These are phyloP conservation scores for Rhipidocladum racemiflorum DNA, from an alignment of 176 grass and related monocot species.

Conservation along the genomic window DNA sequence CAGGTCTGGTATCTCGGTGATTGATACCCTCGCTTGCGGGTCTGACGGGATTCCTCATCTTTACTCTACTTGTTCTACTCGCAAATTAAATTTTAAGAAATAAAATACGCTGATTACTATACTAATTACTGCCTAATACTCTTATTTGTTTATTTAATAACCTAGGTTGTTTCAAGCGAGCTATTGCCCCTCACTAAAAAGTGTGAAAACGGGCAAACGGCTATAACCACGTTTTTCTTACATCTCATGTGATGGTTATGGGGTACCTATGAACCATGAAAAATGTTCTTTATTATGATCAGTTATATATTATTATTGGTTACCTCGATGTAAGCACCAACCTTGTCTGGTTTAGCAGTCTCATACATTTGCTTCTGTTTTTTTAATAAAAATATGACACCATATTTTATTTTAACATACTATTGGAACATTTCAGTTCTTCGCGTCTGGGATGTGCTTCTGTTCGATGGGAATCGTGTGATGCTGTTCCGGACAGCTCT, in stretches of 20 bases:
- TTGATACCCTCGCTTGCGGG: too few relatives aligned
- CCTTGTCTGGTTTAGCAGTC: slow-evolving; percentile 6
- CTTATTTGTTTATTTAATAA: too few relatives aligned
- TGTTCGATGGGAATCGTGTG: slow-evolving; percentile 88
- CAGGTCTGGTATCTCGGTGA: too few relatives aligned
- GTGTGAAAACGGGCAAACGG: not conserved
- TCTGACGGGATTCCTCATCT: too few relatives aligned
- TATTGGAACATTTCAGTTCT: slow-evolving; percentile 75
- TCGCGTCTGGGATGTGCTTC: slow-evolving; percentile 92
- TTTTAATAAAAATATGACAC: not conserved
- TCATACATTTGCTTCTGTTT: not conserved
- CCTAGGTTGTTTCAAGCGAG: too few relatives aligned
- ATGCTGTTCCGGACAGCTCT: slow-evolving; percentile 92
- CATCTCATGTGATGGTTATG: not conserved
- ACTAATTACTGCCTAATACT: too few relatives aligned
- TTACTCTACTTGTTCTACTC: too few relatives aligned
- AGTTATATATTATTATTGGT: slow-evolving; percentile 14
- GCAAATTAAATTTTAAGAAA: too few relatives aligned
- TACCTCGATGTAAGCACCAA: not conserved
- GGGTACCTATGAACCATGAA: not conserved
- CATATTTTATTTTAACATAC: slow-evolving; percentile 10
- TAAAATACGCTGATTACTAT: too few relatives aligned
- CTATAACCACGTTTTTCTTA: slow-evolving; percentile 18
- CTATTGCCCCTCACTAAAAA: not conserved
- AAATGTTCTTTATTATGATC: slow-evolving; percentile 3